A percentile compares a stretch with the other conserved stretches of the same genome.
phyloP scores from a whole-genome alignment of 1,284 basidiomycete genomes.

The Puccinia novopanici region DNA sequence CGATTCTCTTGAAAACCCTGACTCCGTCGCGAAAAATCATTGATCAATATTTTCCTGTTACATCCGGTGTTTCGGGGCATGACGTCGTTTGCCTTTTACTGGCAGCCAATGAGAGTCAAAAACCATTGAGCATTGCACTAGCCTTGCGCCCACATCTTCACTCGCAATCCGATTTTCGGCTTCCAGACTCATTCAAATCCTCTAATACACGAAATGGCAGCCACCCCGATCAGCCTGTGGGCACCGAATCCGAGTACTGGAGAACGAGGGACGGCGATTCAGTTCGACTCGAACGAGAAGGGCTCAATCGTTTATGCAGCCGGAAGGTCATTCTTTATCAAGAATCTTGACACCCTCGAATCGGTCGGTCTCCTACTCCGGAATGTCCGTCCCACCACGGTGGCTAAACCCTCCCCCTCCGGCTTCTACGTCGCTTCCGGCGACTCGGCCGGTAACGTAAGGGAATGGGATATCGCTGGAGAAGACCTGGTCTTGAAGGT shows the following conservation, averaged over 20 bases:
- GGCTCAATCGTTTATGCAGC: constrained; percentile 33
- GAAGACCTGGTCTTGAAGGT: constrained; percentile 82
- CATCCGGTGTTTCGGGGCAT: too few species aligned
- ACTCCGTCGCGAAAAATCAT: too few species aligned
- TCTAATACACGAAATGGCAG: too few species aligned
- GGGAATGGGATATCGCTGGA: constrained; percentile 90
- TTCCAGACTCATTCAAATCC: too few species aligned
- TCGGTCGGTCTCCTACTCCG: constrained; percentile 69
- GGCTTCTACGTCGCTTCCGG: constrained; percentile 94
- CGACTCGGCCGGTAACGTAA: constrained; percentile 74
- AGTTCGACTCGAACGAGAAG: constrained; percentile 38
- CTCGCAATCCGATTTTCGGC: too few species aligned
- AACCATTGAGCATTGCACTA: too few species aligned
- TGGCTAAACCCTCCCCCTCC: constrained; percentile 87
- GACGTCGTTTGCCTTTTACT: too few species aligned
- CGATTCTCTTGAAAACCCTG: too few species aligned
- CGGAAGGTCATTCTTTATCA: constrained; percentile 42
- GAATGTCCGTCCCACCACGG: constrained; percentile 80
- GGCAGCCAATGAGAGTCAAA: too few species aligned
- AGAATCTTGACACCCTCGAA: constrained; percentile 56
- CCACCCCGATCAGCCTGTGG: constrained; percentile 39
- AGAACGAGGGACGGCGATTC: constrained; percentile 43
- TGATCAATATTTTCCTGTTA: too few species aligned
- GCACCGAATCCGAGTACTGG: constrained; percentile 45
- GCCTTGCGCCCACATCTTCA: too few species aligned